phyloP scores from a whole-genome alignment of 257 asterid genomes.

The Gynochthodes officinalis region DNA sequence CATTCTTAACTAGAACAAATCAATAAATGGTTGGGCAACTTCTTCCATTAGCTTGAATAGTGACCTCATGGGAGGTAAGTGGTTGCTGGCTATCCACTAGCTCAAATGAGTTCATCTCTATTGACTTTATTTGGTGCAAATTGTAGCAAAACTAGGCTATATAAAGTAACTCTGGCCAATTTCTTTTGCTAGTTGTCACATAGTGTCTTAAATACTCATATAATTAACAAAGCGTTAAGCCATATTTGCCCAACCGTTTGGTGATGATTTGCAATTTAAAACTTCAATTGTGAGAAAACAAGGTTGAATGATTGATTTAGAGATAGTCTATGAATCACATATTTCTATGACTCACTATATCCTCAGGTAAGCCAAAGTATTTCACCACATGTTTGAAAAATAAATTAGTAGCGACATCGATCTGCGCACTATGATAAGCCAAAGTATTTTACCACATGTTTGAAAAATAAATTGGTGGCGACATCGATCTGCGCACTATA shows the following conservation, averaged over 20 bases:
- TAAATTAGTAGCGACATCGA: background rate
- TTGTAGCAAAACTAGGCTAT: no score
- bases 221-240: background rate
- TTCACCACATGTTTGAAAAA: conserved; percentile 19
- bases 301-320: background rate
- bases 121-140: background rate
- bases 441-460: no score
- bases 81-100: background rate
- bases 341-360: conserved; percentile 6
- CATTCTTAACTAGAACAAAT: background rate
- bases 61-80: background rate
- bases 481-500: no score
- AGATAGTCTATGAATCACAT: background rate
- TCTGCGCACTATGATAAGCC: no score
- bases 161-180: no score
- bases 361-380: conserved; percentile 11
- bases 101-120: background rate
- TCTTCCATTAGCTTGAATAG: no score
- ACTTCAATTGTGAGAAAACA: background rate
- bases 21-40: background rate
- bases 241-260: background rate
- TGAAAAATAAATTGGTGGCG: no score
- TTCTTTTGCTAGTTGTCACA: background rate
- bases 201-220: background rate
- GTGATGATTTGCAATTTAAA: background rate